Evolutionary conservation across 257 asterid species (phyloP).

Genomic region (Solanum lycopersicoides): DNA sequence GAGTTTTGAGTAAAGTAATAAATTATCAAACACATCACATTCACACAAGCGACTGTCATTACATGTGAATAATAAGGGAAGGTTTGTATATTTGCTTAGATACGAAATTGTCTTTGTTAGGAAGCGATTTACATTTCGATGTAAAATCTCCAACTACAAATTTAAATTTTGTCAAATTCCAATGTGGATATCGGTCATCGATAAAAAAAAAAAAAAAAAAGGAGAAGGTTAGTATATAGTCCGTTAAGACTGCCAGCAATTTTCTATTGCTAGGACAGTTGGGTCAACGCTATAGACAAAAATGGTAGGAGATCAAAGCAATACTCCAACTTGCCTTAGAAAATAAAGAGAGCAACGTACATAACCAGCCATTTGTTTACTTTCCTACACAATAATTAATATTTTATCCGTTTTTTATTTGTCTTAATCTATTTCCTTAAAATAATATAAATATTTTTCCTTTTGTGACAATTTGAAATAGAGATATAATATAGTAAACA

Average conservation of each 20-base stretch:
- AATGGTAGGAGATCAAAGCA: neutral
- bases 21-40: neutral
- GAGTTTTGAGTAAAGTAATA: neutral
- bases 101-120: neutral
- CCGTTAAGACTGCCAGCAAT: neutral
- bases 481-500: neutral
- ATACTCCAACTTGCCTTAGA: neutral
- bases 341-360: neutral
- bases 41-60: neutral
- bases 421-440: neutral
- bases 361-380: neutral
- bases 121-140: accelerated
- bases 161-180: no score
- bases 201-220: no score
- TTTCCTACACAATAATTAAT: neutral
- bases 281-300: neutral
- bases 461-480: neutral
- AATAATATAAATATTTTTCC: neutral
- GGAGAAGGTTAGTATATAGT: neutral
- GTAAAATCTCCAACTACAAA: no score
- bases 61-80: neutral
- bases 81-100: neutral
- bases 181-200: no score
- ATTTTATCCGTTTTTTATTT: neutral
- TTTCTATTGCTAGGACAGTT: neutral